phyloP scores from a whole-genome alignment of 2,329 filamentous ascomycete genomes.

The Exophiala aquamarina region DNA sequence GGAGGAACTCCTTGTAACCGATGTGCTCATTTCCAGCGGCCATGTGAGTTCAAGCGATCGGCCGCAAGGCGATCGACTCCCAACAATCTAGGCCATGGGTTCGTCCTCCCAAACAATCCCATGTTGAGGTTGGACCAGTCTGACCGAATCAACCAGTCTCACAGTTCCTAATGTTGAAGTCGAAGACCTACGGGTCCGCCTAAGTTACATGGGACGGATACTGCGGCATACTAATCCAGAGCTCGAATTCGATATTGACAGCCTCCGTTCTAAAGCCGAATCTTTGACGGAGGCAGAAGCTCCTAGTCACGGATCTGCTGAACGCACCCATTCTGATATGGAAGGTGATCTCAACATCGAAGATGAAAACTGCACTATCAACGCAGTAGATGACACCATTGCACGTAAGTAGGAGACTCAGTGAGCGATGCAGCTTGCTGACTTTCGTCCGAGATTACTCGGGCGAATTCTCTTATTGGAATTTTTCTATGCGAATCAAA shows the following conservation, averaged over 20 bases:
- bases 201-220: slow-evolving; percentile 48
- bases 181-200: slow-evolving; percentile 36
- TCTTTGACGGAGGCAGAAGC: slow-evolving; percentile 36
- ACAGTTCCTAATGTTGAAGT: slow-evolving; percentile 37
- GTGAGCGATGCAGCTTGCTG: background rate
- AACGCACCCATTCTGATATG: slow-evolving; percentile 34
- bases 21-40: slow-evolving; percentile 52
- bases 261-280: slow-evolving; percentile 44
- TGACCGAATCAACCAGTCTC: too few species aligned
- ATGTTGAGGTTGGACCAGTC: too few species aligned
- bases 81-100: slow-evolving; percentile 22
- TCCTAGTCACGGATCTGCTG: background rate
- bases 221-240: slow-evolving; percentile 50
- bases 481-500: slow-evolving; percentile 45
- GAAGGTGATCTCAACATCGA: slow-evolving; percentile 42
- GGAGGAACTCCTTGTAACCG: slow-evolving; percentile 56
- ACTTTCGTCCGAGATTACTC: slow-evolving; percentile 38
- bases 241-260: slow-evolving; percentile 42
- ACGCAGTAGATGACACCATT: slow-evolving; percentile 40
- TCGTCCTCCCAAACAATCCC: background rate
- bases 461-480: slow-evolving; percentile 46
- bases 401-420: slow-evolving; percentile 34
- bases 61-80: slow-evolving; percentile 27
- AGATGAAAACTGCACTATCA: slow-evolving; percentile 42
- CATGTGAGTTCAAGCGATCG: slow-evolving; percentile 47